Evolutionary conservation across 805 yeast genomes (phyloP).

Genomic region (Teunomyces aglyptinius): DNA sequence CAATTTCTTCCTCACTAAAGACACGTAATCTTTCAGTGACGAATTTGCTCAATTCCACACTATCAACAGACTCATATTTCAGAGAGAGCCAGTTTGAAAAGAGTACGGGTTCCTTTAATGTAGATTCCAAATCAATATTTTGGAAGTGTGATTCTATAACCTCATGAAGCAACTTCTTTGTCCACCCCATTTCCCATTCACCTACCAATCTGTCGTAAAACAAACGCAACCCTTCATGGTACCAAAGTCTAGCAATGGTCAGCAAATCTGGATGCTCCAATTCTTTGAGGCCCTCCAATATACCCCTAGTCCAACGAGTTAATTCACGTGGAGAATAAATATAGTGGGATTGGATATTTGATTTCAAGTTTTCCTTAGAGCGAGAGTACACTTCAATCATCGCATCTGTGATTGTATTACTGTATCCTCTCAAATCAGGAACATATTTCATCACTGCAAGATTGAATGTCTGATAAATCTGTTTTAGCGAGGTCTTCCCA

Average conservation of each 20-base stretch:
- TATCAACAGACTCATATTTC: slow-evolving; percentile 55
- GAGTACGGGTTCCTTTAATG: slow-evolving; percentile 52
- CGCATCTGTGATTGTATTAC: slow-evolving; percentile 52
- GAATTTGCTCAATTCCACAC: slow-evolving; percentile 49
- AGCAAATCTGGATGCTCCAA: slow-evolving; percentile 33
- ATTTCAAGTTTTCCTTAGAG: slow-evolving; percentile 42
- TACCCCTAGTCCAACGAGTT: slow-evolving; percentile 83
- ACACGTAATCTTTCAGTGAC: slow-evolving; percentile 61
- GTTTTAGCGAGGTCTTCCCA: slow-evolving; percentile 53
- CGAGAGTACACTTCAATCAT: slow-evolving; percentile 62
- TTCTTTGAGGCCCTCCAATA: slow-evolving; percentile 49
- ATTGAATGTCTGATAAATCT: slow-evolving; percentile 64
- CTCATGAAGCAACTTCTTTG: slow-evolving; percentile 33
- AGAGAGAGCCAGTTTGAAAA: slow-evolving; percentile 75
- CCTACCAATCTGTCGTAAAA: slow-evolving; percentile 70
- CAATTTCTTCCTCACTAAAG: slow-evolving; percentile 77
- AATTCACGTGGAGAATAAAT: slow-evolving; percentile 87
- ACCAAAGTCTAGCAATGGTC: slow-evolving; percentile 63
- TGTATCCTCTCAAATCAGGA: slow-evolving; percentile 59
- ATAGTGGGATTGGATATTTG: slow-evolving; percentile 52
- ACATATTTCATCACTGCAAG: slow-evolving; percentile 54
- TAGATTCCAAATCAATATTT: slow-evolving; percentile 30
- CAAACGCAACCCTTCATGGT: slow-evolving; percentile 75
- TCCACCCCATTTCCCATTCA: slow-evolving; percentile 48
- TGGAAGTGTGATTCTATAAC: slow-evolving; percentile 46